Evolutionary conservation across 257 asterid genomes (phyloP).

Genomic region (Scutellaria baicalensis): DNA sequence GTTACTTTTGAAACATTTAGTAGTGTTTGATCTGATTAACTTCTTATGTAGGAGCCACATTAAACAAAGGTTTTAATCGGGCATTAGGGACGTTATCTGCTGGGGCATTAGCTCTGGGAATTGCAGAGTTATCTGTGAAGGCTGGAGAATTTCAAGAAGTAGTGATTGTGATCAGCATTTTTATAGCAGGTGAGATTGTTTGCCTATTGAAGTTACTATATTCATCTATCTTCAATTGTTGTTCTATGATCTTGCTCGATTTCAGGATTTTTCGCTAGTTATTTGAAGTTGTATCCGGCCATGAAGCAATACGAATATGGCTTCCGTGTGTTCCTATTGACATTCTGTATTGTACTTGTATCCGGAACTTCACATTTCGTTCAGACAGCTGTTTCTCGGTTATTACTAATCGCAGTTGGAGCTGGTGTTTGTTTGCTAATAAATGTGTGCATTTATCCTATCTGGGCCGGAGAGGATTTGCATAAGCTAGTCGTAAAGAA

Average conservation of each 20-base stretch:
- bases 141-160: constrained; percentile 59
- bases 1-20: not conserved
- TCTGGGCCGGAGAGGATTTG: constrained; percentile 96
- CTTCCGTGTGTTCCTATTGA: constrained; percentile 80
- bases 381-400: constrained; percentile 63
- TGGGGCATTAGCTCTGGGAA: constrained; percentile 73
- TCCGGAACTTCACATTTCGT: constrained; percentile 63
- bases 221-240: not conserved
- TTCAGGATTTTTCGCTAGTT: constrained; percentile 64
- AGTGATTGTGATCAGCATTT: constrained; percentile 58
- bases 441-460: constrained; percentile 67
- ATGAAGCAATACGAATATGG: constrained; percentile 94
- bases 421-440: constrained; percentile 66
- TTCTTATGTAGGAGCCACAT: constrained; percentile 61
- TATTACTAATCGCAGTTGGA: constrained; percentile 72
- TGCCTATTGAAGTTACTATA: not conserved
- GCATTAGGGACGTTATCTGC: constrained; percentile 87
- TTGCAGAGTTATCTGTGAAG: constrained; percentile 56
- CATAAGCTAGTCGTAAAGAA: constrained; percentile 79
- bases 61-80: constrained; percentile 86
- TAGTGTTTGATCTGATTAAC: not conserved
- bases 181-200: constrained; percentile 51
- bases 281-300: constrained; percentile 68
- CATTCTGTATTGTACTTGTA: constrained; percentile 72
- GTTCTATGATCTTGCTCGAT: constrained; percentile 4